Evolutionary conservation across 371 early-diverging fungal genomes (phyloP), one percentile per base, ranked within the genome.

Genomic region (Mucor irregularis): DNA sequence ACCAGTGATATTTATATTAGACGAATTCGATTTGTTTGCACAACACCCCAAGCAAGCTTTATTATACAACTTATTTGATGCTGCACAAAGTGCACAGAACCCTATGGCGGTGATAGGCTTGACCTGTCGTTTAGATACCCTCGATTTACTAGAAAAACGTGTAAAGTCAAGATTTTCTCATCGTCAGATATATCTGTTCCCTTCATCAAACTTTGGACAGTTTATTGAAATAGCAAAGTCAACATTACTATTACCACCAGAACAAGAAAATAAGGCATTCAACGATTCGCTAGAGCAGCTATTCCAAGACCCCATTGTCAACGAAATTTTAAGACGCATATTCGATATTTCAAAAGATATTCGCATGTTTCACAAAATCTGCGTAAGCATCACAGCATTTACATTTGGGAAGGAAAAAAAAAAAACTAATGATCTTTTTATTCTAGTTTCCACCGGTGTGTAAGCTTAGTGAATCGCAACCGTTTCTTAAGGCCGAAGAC

Each of bases 161-260:
- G 96, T 97, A 50, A 94, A 94, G 55, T 95, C 95, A 16, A 81
- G 97, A 28, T 97, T 95, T 70, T 95, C 95, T 8, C 94, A 94
- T 66, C 80, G 95, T 14, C 86, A 87, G 35, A 85, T 95, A 17
- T 82, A 85, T 49, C 75, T 89, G 4, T 86, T 82, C 51, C 82
- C 87, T 1, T 72, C 85, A 0, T 46, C 72, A n/a, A 70, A 59
- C 4, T 73, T 85, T 55, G 79, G 81, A 11, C 80, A 84, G 14
- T 92, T 85, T 59, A 53, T 69, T 0, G 70, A 75, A 17, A 73
- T 89, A 17, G 80, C 84, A 5, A 73, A 73, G 28, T 59, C 64
- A 3, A 70, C 80, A 10, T 55, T 92, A 5, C 35, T 52, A 4
- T 48, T 84, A 34, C 63, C 70, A 13, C 42, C 38, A 14, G 24